phyloP scores from a whole-genome alignment of 23 red algal genomes.

The Gracilaria caudata region DNA sequence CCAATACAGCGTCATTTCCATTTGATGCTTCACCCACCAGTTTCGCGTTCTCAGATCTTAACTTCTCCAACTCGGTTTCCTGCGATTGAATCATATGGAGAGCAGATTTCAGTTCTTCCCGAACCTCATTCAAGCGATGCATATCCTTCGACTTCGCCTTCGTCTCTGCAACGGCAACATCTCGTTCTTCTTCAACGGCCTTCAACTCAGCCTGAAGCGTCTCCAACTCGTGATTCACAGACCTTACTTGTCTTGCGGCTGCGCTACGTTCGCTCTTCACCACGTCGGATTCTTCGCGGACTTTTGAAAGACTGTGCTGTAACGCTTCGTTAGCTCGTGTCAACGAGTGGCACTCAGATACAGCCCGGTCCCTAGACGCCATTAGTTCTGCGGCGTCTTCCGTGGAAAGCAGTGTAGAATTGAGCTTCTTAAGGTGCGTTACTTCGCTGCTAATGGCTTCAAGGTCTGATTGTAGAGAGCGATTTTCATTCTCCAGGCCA shows the following conservation, averaged over 20 bases:
- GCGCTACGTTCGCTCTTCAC: not conserved
- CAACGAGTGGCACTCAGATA: not conserved
- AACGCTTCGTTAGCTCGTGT: slow-evolving; percentile 5
- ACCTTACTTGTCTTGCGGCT: not conserved
- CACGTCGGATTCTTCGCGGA: not conserved
- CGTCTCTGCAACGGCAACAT: not conserved
- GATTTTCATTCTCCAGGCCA: slow-evolving; percentile 40
- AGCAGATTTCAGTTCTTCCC: not conserved
- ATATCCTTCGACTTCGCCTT: not conserved
- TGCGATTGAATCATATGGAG: not conserved
- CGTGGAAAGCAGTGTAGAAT: slow-evolving; percentile 8
- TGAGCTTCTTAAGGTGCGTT: slow-evolving; percentile 3
- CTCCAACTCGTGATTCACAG: not conserved
- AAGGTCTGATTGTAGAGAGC: slow-evolving; percentile 10
- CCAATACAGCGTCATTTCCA: slow-evolving; percentile 23
- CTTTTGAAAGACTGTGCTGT: not conserved
- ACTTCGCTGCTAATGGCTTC: not conserved
- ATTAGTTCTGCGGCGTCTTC: slow-evolving; percentile 18
- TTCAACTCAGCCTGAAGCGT: not conserved
- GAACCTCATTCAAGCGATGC: not conserved
- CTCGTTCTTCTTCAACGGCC: not conserved
- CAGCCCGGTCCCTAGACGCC: not conserved
- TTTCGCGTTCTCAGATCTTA: slow-evolving; percentile 12
- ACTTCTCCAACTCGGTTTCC: slow-evolving; percentile 8
- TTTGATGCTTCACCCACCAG: not conserved